These are phyloP conservation scores for Salix caprea DNA, from an alignment of 345 rosid species.

Conservation along the genomic window DNA sequence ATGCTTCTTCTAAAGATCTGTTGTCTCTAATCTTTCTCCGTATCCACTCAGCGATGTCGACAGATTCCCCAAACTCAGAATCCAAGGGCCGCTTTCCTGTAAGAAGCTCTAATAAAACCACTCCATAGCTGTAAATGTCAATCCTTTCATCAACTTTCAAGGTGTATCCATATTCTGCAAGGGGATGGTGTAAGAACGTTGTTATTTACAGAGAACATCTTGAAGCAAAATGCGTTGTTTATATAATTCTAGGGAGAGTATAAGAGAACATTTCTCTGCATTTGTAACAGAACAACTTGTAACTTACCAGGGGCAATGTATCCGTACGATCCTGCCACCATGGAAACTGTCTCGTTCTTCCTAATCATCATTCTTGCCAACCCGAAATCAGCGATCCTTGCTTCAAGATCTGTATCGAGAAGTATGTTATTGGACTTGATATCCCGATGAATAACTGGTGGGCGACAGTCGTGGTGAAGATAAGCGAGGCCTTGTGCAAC, in stretches of 20 bases:
- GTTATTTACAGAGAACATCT: neutral
- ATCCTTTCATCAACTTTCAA: conserved; percentile 91
- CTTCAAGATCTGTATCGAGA: conserved; percentile 78
- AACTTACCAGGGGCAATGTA: conserved; percentile 84
- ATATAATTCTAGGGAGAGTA: no score
- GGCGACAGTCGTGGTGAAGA: conserved; percentile 92
- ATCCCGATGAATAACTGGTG: conserved; percentile 80
- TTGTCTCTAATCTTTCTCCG: conserved; percentile 60
- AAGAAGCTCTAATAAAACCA: conserved; percentile 76
- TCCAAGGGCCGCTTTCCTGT: conserved; percentile 69
- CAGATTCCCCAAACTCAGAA: conserved; percentile 62
- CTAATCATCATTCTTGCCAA: conserved; percentile 83
- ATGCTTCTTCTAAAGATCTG: conserved; percentile 52
- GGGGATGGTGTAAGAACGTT: neutral
- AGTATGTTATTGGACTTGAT: conserved; percentile 84
- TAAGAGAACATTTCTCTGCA: neutral
- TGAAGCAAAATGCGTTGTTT: neutral
- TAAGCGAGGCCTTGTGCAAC: conserved; percentile 91
- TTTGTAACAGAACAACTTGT: neutral
- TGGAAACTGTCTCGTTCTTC: conserved; percentile 82
- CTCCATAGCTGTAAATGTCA: conserved; percentile 85
- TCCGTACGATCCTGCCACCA: conserved; percentile 95
- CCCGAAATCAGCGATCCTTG: conserved; percentile 91
- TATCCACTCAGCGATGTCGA: conserved; percentile 72
- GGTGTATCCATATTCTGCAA: conserved; percentile 86